Percentiles rank a stretch among this genome's conserved stretches.
Evolutionary conservation across 805 yeast genomes (phyloP).

Genomic region (Saccharomycopsis sp.): DNA sequence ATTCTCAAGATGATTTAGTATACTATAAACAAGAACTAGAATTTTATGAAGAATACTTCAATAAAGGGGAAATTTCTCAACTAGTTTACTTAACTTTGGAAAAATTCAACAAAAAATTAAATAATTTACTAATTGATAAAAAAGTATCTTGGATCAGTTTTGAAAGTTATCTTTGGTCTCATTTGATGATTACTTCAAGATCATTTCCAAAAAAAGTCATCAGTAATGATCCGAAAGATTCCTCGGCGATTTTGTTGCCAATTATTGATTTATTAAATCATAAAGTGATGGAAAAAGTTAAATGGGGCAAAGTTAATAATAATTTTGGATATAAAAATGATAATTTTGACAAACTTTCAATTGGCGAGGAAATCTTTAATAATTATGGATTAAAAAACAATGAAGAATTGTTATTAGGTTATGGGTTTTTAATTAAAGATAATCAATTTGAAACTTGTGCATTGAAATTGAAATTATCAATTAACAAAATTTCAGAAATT

Average conservation of each 20-base stretch:
- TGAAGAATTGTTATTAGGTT: constrained; percentile 71
- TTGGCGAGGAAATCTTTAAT: constrained; percentile 50
- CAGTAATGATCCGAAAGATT: constrained; percentile 4
- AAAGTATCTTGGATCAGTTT: constrained; percentile 48
- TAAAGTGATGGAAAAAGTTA: constrained; percentile 44
- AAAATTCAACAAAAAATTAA: constrained; percentile 30
- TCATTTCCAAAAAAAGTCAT: constrained; percentile 57
- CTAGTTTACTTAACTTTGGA: constrained; percentile 4
- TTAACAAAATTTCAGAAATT: constrained; percentile 23
- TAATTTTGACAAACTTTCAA: constrained; percentile 8
- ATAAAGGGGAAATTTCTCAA: constrained; percentile 1
- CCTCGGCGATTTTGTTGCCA: constrained; percentile 65
- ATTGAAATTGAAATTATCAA: constrained; percentile 47
- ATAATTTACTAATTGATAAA: constrained; percentile 9
- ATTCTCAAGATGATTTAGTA: not conserved
- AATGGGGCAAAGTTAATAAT: constrained; percentile 37
- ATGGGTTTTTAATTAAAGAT: constrained; percentile 59
- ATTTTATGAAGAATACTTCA: constrained; percentile 1
- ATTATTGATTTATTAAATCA: constrained; percentile 75
- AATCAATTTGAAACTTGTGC: constrained; percentile 52
- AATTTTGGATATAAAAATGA: constrained; percentile 10
- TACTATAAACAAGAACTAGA: not conserved
- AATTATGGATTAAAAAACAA: constrained; percentile 86
- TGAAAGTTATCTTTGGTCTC: constrained; percentile 67
- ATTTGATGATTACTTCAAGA: constrained; percentile 60